Conservation (phyloP, 257 asterid species). For the Solanum pennellii region DNA sequence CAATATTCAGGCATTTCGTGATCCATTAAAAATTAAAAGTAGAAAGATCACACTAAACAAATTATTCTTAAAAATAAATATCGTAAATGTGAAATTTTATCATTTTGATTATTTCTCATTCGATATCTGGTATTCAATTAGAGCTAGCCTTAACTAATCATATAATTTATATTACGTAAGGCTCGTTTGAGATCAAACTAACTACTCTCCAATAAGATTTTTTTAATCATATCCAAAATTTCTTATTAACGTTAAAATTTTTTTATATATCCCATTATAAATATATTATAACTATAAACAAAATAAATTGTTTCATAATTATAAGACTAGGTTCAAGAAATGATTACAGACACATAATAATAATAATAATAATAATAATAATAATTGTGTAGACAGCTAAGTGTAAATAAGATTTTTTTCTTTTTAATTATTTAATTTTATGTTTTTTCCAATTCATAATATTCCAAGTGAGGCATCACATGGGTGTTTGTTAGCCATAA, state of each 20-base stretch:
- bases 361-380: not conserved
- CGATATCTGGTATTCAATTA: no score
- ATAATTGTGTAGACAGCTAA: not conserved
- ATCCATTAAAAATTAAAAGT: not conserved
- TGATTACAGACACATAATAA: not conserved
- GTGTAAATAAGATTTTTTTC: not conserved
- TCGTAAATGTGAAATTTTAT: no score
- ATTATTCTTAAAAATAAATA: not conserved
- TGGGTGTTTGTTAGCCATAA: not conserved
- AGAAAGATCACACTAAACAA: not conserved
- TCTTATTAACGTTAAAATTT: fast-evolving
- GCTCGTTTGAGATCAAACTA: not conserved
- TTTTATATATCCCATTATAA: no score
- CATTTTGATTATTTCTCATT: no score
- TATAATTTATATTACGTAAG: not conserved
- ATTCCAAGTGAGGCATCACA: not conserved
- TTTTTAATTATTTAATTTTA: not conserved
- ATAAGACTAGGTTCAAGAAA: not conserved
- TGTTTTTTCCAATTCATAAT: not conserved
- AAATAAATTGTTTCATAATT: not conserved
- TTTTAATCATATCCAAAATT: no score
- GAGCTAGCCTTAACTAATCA: not conserved
- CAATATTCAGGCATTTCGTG: no score
- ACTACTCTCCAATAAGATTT: not conserved
- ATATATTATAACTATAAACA: not conserved